Conservation (phyloP, 352 stramenopile genomes). For the Phytophthora melonis region DNA sequence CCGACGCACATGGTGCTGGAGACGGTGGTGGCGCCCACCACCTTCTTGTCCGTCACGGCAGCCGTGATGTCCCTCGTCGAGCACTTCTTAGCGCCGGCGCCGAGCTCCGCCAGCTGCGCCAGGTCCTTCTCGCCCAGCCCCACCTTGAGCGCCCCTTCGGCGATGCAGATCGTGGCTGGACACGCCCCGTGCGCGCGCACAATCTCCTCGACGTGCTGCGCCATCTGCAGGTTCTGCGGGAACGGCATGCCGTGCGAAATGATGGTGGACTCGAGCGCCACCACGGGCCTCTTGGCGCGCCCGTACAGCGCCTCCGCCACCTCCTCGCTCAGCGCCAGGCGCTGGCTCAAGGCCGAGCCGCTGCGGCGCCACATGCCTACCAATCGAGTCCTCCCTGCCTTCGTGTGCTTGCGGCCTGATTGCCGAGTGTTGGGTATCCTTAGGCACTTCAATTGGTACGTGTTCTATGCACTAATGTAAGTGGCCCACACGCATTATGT, state of each 20-base stretch:
- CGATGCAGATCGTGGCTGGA: slow-evolving; percentile 98
- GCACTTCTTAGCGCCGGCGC: slow-evolving; percentile 72
- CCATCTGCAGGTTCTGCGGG: slow-evolving; percentile 97
- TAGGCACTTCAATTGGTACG: too few relatives aligned
- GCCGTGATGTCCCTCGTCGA: slow-evolving; percentile 87
- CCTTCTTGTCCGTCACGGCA: slow-evolving; percentile 68
- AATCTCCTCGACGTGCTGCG: slow-evolving; percentile 91
- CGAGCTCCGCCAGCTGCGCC: slow-evolving; percentile 70
- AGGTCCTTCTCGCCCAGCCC: slow-evolving; percentile 71
- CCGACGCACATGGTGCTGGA: slow-evolving; percentile 93
- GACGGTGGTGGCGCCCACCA: slow-evolving; percentile 96
- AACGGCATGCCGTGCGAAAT: slow-evolving; percentile 99
- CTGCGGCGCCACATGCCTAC: slow-evolving; percentile 53
- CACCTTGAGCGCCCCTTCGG: slow-evolving; percentile 91
- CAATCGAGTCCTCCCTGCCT: not conserved
- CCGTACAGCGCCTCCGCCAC: slow-evolving; percentile 63
- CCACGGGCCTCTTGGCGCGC: slow-evolving; percentile 61
- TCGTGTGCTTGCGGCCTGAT: slow-evolving; percentile 5
- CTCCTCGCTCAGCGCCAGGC: slow-evolving; percentile 60
- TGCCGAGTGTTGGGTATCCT: slow-evolving; percentile 7
- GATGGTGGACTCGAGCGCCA: slow-evolving; percentile 99
- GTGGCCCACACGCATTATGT: slow-evolving; percentile 4
- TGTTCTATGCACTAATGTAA: too few relatives aligned
- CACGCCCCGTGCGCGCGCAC: slow-evolving; percentile 87
- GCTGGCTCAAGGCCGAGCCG: slow-evolving; percentile 47